Base-by-base conservation (phyloP, 768 basidiomycete genomes). In the Calocera cornea region DNA sequence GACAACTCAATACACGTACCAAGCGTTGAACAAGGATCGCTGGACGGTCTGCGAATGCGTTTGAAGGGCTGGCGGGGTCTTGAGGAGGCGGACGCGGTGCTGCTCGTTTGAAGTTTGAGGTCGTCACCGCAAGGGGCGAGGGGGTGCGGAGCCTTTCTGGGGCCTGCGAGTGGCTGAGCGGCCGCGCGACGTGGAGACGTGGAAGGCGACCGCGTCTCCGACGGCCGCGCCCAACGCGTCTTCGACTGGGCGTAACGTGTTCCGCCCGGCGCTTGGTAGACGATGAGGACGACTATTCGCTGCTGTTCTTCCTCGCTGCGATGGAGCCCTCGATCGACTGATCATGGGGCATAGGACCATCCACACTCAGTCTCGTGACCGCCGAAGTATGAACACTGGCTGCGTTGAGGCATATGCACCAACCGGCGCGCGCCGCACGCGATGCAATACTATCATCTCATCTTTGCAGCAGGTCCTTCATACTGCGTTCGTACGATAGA, bases 91-190 rank as follows among this genome's bases (percentile, higher is more conserved):
- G 54, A 60, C 27, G 54, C 31, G 44, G 54, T 60, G 54, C 31
- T 60, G 19, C 31, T 60, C 24, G 54, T 60, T 60, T 60, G 54
- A 60, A 60, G 54, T 60, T 60, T 60, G 54, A 47, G 54, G 54
- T 60, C 54, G 54, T 60, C 54, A 60, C 54, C 54, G 54, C 54
- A 16, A 19, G 14, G 54, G 54, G n/a, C n/a, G n/a, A n/a, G n/a
- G n/a, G n/a, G n/a, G n/a, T 7, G 54, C 54, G 54, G 54, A 60
- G 54, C 54, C 54, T 60, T 60, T 60, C 54, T 29, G 19, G 14
- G 54, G n/a, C 11, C 27, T 60, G 27, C 22, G n/a, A 27, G 54
- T 60, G 54, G 54, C 54, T 60, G 54, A 47, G 44, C 19, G 44
- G 8, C 31, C 54, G 27, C 54, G 31, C 54, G 54, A 60, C 54